phyloP scores from a whole-genome alignment of 2,329 filamentous ascomycete genomes.

The Fusarium sp. region DNA sequence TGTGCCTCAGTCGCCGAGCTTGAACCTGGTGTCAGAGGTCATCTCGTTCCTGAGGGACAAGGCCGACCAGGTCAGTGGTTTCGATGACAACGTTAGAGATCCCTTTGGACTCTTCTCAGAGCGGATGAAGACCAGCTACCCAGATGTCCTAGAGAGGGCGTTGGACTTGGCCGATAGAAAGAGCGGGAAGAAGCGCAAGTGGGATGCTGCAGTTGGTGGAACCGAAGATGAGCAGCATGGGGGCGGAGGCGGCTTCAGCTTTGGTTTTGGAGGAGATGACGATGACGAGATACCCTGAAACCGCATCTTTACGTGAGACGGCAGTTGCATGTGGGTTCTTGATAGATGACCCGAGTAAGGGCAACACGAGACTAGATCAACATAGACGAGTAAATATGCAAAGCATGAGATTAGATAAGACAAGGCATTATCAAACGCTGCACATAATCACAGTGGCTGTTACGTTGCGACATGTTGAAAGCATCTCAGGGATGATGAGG shows the following conservation, averaged over 20 bases:
- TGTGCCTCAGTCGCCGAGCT: slow-evolving; percentile 72
- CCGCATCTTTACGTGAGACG: slow-evolving; percentile 3
- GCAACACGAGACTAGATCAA: neutral
- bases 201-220: slow-evolving; percentile 77
- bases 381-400: neutral
- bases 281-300: slow-evolving; percentile 60
- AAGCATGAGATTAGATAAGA: neutral
- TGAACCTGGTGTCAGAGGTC: slow-evolving; percentile 75
- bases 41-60: slow-evolving; percentile 85
- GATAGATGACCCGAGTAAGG: neutral
- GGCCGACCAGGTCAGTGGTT: slow-evolving; percentile 88
- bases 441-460: neutral
- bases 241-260: slow-evolving; percentile 59
- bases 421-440: neutral
- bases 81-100: slow-evolving; percentile 76
- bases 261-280: slow-evolving; percentile 64
- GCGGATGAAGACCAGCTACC: slow-evolving; percentile 71
- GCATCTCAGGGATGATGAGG: neutral
- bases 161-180: slow-evolving; percentile 73
- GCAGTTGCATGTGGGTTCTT: neutral
- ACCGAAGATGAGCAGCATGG: slow-evolving; percentile 49
- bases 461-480: neutral
- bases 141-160: slow-evolving; percentile 75
- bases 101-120: slow-evolving; percentile 81
- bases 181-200: slow-evolving; percentile 80